Evolutionary conservation across 78 protist species (phyloP).

Genomic region (Dictyostelium firmibasis): DNA sequence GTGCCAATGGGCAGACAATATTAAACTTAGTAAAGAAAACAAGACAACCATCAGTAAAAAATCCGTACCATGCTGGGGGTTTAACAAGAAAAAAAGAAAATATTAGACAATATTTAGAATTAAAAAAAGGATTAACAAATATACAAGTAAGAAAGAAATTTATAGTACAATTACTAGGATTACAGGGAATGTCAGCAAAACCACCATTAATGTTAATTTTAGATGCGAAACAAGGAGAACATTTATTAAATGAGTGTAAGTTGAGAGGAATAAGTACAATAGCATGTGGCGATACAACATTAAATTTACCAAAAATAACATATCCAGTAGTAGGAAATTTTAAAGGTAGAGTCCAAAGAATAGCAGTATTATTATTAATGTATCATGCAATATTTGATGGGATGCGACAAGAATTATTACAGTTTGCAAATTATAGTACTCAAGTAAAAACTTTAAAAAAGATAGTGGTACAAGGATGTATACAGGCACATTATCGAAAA

Average conservation of each 20-base stretch:
- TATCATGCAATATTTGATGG: conserved; percentile 13
- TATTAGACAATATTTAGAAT: background rate
- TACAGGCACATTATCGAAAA: too few species aligned
- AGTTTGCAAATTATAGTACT: background rate
- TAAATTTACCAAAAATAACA: background rate
- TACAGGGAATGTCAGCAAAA: background rate
- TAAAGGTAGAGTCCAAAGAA: background rate
- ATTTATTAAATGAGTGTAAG: background rate
- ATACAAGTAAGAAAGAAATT: background rate
- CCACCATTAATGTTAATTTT: background rate
- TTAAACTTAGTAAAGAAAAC: background rate
- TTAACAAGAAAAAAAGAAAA: background rate
- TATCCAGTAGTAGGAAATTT: background rate
- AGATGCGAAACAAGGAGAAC: background rate
- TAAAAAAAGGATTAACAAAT: background rate
- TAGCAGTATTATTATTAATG: background rate
- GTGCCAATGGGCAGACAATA: background rate
- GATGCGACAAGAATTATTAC: background rate
- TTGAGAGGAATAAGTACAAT: background rate
- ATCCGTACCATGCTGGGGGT: background rate
- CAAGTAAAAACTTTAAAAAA: background rate
- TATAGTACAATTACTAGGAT: background rate
- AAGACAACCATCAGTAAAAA: background rate
- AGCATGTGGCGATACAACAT: background rate
- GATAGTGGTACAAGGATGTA: too few species aligned